phyloP scores from a whole-genome alignment of 1,139 yeast species.

The Arxiozyma slooffiae region DNA sequence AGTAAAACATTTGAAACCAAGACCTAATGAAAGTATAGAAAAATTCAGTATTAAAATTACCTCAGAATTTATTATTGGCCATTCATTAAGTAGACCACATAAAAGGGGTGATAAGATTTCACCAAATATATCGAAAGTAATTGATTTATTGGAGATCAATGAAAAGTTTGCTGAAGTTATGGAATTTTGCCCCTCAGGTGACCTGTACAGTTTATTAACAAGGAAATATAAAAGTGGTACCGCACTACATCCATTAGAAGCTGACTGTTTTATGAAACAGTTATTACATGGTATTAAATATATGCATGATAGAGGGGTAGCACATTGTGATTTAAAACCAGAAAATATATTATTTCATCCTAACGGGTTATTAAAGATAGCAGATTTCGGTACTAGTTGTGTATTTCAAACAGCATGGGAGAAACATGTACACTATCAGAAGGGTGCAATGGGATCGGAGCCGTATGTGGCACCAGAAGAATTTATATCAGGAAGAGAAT shows the following conservation, averaged over 20 bases:
- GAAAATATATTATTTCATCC: conserved; percentile 50
- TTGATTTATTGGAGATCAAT: conserved; percentile 54
- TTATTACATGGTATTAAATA: conserved; percentile 53
- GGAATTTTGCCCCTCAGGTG: conserved; percentile 72
- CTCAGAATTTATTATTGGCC: conserved; percentile 68
- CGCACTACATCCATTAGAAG: conserved; percentile 44
- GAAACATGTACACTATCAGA: conserved; percentile 40
- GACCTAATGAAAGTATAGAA: conserved; percentile 40
- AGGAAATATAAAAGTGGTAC: conserved; percentile 27
- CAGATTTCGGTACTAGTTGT: conserved; percentile 70
- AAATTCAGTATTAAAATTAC: conserved; percentile 62
- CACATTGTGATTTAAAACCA: conserved; percentile 66
- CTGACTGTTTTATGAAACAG: conserved; percentile 65
- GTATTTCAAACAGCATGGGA: conserved; percentile 71
- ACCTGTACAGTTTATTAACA: conserved; percentile 43
- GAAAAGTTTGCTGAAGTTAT: conserved; percentile 64
- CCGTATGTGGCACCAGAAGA: conserved; percentile 73
- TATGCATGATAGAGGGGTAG: conserved; percentile 65
- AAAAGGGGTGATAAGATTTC: conserved; percentile 23
- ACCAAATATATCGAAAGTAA: conserved; percentile 57
- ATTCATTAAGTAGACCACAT: conserved; percentile 43
- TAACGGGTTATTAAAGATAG: conserved; percentile 45
- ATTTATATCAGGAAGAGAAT: conserved; percentile 35
- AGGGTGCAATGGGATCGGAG: conserved; percentile 66
- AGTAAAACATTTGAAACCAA: conserved; percentile 57